Percentiles rank a stretch among this genome's conserved stretches.
phyloP scores from a whole-genome alignment of 305 asterid species.

The Fraxinus sp. region DNA sequence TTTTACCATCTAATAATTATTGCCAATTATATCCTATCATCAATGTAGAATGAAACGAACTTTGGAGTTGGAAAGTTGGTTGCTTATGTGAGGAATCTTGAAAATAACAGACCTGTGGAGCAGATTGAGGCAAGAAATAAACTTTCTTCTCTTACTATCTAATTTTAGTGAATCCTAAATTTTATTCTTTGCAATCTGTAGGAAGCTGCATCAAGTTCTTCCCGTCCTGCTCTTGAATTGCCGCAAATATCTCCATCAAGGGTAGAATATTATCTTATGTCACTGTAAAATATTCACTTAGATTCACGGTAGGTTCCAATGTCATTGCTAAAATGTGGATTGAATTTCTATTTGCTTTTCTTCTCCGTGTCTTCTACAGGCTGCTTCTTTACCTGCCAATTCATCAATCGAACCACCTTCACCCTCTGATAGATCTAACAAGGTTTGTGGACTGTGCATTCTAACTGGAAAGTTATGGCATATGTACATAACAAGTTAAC shows the following conservation, averaged over 20 bases:
- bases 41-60: conserved; percentile 52
- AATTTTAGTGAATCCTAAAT: background rate
- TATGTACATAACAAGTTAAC: background rate
- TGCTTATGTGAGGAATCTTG: conserved; percentile 42
- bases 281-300: conserved; percentile 6
- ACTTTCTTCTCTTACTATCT: conserved; percentile 4
- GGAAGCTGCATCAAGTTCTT: conserved; percentile 58
- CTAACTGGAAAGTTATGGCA: conserved; percentile 7
- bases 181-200: conserved; percentile 31
- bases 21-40: conserved; percentile 18
- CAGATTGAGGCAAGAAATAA: conserved; percentile 65
- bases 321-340: background rate
- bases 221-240: conserved; percentile 58
- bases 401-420: conserved; percentile 47
- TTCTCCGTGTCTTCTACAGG: conserved; percentile 34
- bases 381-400: conserved; percentile 52
- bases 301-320: conserved; percentile 5
- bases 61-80: conserved; percentile 66
- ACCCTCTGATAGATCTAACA: conserved; percentile 48
- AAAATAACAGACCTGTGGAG: conserved; percentile 37
- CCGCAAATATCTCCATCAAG: conserved; percentile 56
- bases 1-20: conserved; percentile 11
- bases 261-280: conserved; percentile 45
- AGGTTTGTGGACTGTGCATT: conserved; percentile 22
- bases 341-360: background rate